Base-by-base conservation (phyloP, 805 yeast species). In the Lipomyces starkeyi region DNA sequence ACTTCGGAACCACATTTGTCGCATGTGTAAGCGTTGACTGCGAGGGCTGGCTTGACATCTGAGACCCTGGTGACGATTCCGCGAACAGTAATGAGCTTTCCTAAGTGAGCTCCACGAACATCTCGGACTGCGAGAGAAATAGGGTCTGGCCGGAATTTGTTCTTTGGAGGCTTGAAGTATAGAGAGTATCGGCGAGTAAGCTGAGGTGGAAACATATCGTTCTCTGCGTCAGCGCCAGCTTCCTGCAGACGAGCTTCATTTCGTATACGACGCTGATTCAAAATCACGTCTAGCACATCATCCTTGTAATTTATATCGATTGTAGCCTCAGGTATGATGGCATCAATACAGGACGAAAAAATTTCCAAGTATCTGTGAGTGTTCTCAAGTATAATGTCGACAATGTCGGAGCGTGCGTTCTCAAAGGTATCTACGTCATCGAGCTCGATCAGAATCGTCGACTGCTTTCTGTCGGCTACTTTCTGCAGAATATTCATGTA, bases 1-100 rank as follows among this genome's bases (percentile, higher is more conserved):
- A 92, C 88, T 80, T 95, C 99, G 79, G 86, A 90, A 59, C 99
- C 99, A 83, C 99, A 95, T 74, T 90, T 90, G 78, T 95, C 99
- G 81, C 99, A 95, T 6, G 98, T 91, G 78, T 94, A 96, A 0
- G 99, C 98, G 74, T 90, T 92, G 63, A 95, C 98, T 68, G 86
- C 82, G 7, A 95, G 91, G 5, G 91, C 83, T 3, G 99, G 99
- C 78, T 93, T 94, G 57, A 95, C 99, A 78, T 95, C 99, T 1
- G 97, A 89, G 4, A 93, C 97, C 73, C 99, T 84, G 8, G 98
- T 95, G 61, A 94, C 92, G 73, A 95, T 93, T 65, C 99, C 99
- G 71, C 97, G 83, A 3, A 93, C 90, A 0, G 97, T 93, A 74
- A 95, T 90, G 70, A 91, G 85, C 74, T 90, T 88, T 60, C 99